Evolutionary conservation across 768 basidiomycete genomes (phyloP), one percentile per base, ranked within the genome.

Genomic region (Auricularia cornea): DNA sequence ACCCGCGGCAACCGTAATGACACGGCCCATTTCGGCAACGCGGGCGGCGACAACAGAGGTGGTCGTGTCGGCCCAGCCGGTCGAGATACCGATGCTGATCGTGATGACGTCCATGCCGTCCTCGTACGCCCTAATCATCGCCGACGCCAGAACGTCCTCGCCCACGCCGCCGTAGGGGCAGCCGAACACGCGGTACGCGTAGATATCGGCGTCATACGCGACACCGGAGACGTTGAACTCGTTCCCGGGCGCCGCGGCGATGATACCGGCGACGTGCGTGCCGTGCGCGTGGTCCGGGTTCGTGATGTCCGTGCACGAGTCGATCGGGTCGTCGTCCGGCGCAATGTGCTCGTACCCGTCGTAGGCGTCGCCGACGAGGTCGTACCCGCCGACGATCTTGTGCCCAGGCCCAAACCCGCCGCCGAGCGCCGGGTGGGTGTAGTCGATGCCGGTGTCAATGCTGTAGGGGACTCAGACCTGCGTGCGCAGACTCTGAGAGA

Each of bases 171-270:
- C 72, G 29, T 59, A 18, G 12, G 61, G 66, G 70, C 89, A 90
- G 3, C 84, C 83, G 68, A 87, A 88, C 10, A 89, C 76, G 60
- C 85, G 72, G 74, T 85, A 86, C 3, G 79, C 70, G 2, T 75
- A 79, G 38, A 88, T 71, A 2, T 79, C 79, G 0, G 87, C 84
- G 1, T 79, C 77, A 63, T 81, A 87, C 3, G 89, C 88, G 41
- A 88, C 87, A 61, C 89, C 89, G 57, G 72, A 70, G 30, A 76
- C 69, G 67, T 71, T 73, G 66, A 72, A 72, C 48, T 66, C 59
- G 68, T 76, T 77, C 44, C 66, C 70, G 11, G 66, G 60, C 32
- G 67, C 44, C 14, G 72, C 70, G 20, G 69, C 75, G 65, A 73
- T 67, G 64, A 72, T 73, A n/a, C 64, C 64, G 3, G 64, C 62